These are phyloP conservation scores for Pichia sp. DNA, from an alignment of 1,139 yeast genomes.

Conservation along the genomic window DNA sequence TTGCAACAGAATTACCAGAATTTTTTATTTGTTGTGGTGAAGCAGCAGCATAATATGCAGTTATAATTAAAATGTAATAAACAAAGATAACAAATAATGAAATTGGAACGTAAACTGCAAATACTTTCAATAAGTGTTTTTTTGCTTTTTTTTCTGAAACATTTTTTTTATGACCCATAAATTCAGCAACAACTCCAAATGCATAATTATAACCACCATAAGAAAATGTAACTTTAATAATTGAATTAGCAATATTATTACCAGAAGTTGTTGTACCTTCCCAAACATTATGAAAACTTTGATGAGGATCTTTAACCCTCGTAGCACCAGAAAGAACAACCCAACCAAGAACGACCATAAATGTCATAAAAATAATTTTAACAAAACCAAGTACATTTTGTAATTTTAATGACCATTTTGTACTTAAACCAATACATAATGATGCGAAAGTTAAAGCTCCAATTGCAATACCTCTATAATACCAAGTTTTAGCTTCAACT, in stretches of 20 bases:
- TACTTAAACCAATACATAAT: constrained; percentile 29
- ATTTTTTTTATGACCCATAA: constrained; percentile 12
- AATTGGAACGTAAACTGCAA: constrained; percentile 33
- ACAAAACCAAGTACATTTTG: constrained; percentile 36
- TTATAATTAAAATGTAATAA: constrained; percentile 34
- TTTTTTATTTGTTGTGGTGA: constrained; percentile 29
- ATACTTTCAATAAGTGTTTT: constrained; percentile 31
- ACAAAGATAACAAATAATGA: constrained; percentile 34
- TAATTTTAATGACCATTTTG: constrained; percentile 33
- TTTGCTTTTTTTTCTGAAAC: constrained; percentile 33
- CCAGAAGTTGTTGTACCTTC: constrained; percentile 38
- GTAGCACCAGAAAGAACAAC: constrained; percentile 39
- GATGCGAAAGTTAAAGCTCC: constrained; percentile 33
- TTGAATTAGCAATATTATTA: constrained; percentile 38
- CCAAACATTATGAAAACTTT: constrained; percentile 33
- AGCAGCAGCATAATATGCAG: constrained; percentile 37
- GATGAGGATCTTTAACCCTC: constrained; percentile 30
- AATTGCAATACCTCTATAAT: constrained; percentile 39
- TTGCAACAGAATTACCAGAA: constrained; percentile 34
- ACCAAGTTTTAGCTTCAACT: constrained; percentile 34
- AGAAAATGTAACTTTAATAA: constrained; percentile 39
- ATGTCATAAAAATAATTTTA: constrained; percentile 35
- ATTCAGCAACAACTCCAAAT: constrained; percentile 37
- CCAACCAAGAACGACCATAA: constrained; percentile 35
- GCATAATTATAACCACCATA: constrained; percentile 38